Evolutionary conservation across 345 rosid species (phyloP).

Genomic region (Moringa oleifera): DNA sequence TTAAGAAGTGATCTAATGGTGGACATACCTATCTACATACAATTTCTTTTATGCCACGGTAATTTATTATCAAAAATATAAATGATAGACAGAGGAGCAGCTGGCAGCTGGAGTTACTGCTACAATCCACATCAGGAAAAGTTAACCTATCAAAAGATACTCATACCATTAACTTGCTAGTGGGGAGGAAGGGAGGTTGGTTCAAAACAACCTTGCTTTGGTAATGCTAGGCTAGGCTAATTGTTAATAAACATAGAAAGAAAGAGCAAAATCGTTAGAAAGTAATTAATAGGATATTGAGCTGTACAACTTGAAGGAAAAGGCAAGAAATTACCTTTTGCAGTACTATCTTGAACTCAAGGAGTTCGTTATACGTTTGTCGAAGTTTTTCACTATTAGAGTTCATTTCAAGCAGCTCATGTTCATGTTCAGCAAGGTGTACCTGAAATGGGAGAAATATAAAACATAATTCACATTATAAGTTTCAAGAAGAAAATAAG

Average conservation of each 20-base stretch:
- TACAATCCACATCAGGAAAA: background rate
- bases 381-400: constrained; percentile 89
- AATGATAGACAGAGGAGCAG: background rate
- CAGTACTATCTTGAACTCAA: constrained; percentile 89
- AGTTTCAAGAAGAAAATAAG: constrained; percentile 12
- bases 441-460: constrained; percentile 38
- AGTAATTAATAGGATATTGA: background rate
- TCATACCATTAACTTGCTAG: no score
- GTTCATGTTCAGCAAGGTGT: constrained; percentile 87
- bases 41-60: no score
- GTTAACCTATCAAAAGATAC: background rate
- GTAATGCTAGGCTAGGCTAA: background rate
- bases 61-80: no score
- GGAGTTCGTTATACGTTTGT: constrained; percentile 80
- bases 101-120: background rate
- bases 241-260: background rate
- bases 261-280: background rate
- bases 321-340: constrained; percentile 55
- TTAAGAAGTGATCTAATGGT: background rate
- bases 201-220: background rate
- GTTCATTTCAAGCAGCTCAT: constrained; percentile 87
- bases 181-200: no score
- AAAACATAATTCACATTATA: constrained; percentile 16
- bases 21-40: background rate
- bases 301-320: constrained; percentile 2